A percentile compares a stretch with the other conserved stretches of the same genome.
Conservation (phyloP, 495 filamentous ascomycete genomes). For the Bathelium albidoporum region DNA sequence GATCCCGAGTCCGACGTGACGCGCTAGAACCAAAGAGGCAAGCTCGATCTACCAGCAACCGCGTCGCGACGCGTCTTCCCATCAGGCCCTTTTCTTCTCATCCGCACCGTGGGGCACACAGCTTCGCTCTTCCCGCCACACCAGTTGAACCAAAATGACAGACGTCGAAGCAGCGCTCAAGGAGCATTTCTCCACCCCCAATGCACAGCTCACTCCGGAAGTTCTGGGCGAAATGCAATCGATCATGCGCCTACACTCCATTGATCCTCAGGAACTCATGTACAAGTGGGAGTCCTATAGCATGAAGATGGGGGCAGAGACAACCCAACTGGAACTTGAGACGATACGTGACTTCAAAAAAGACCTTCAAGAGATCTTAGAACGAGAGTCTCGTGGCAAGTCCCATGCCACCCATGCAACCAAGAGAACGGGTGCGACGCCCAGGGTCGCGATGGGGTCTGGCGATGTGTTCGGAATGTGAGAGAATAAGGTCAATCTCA, state of each 20-base stretch:
- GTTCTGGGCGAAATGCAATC: slow-evolving; percentile 68
- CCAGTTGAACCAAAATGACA: slow-evolving; percentile 36
- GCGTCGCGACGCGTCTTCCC: slow-evolving; percentile 21
- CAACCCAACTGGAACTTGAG: slow-evolving; percentile 57
- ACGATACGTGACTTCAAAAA: slow-evolving; percentile 69
- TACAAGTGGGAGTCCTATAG: slow-evolving; percentile 98
- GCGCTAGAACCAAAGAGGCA: too few species aligned
- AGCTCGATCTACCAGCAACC: slow-evolving; percentile 2
- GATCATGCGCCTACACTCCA: slow-evolving; percentile 69
- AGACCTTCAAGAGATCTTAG: slow-evolving; percentile 72
- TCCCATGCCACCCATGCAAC: slow-evolving; percentile 47
- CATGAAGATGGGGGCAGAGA: slow-evolving; percentile 77
- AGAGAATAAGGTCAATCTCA: slow-evolving; percentile 22
- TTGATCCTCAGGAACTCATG: slow-evolving; percentile 72
- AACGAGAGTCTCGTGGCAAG: slow-evolving; percentile 57
- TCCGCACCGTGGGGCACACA: background rate
- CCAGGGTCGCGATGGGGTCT: slow-evolving; percentile 45
- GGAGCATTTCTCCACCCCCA: slow-evolving; percentile 52
- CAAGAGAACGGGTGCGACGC: slow-evolving; percentile 55
- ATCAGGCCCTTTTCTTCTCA: background rate
- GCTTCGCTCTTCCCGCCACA: background rate
- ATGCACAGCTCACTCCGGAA: slow-evolving; percentile 54
- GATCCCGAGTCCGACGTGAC: background rate
- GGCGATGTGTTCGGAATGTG: slow-evolving; percentile 80
- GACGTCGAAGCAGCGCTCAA: slow-evolving; percentile 51